A percentile compares a stretch with the other conserved stretches of the same genome.
Evolutionary conservation across 306 rosid genomes (phyloP).

Genomic region (Cucurbita pepo): DNA sequence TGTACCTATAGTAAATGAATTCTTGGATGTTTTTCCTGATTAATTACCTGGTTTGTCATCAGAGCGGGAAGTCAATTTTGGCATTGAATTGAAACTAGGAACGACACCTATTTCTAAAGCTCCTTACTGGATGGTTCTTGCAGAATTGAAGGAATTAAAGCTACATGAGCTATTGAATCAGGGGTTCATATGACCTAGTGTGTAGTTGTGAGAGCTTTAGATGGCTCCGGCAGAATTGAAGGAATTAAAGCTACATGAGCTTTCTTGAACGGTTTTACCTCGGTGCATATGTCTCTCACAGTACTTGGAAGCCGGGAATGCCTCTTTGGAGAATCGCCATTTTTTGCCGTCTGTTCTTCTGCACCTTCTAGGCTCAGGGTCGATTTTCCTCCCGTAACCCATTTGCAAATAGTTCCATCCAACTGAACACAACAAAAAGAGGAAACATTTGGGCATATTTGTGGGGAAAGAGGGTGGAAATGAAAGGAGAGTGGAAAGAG

Average conservation of each 20-base stretch:
- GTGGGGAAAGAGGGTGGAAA: conserved; percentile 49
- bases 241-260: neutral
- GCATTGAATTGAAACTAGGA: too few relatives aligned
- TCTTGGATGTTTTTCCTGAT: too few relatives aligned
- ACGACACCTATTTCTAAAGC: too few relatives aligned
- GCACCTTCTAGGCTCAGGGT: conserved; percentile 95
- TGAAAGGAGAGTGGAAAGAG: conserved; percentile 43
- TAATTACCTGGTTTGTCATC: too few relatives aligned
- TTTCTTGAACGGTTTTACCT: conserved; percentile 99
- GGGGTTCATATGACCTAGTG: too few relatives aligned
- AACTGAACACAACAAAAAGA: conserved; percentile 22
- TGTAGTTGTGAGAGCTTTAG: too few relatives aligned
- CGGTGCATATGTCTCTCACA: conserved; percentile 99
- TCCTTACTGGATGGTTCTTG: too few relatives aligned
- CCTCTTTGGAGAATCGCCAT: conserved; percentile 95
- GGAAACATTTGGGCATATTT: conserved; percentile 21
- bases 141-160: too few relatives aligned
- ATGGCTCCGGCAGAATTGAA: too few relatives aligned
- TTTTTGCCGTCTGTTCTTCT: conserved; percentile 99
- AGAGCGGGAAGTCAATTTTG: too few relatives aligned
- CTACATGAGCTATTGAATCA: too few relatives aligned
- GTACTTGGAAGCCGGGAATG: conserved; percentile 83
- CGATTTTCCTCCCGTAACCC: conserved; percentile 85
- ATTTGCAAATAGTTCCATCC: conserved; percentile 91
- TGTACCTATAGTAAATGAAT: too few relatives aligned